A percentile compares a stretch with the other conserved stretches of the same genome.
Conservation (phyloP, 208 protist species). For the Wallacemonas sp. region DNA sequence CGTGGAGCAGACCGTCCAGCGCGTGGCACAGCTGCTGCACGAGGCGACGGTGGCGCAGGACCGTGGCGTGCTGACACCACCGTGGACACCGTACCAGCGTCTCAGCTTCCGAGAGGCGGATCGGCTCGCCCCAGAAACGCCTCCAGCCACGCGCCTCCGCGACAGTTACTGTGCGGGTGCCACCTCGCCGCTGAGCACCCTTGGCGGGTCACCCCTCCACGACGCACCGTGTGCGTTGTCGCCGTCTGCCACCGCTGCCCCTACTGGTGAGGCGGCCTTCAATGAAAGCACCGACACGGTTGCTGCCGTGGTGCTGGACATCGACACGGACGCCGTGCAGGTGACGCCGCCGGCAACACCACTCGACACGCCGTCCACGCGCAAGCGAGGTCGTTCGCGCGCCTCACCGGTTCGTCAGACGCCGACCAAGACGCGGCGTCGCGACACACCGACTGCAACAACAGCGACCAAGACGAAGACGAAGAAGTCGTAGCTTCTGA, state of each 20-base stretch:
- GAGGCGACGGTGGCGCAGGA: background rate
- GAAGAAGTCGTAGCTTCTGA: background rate
- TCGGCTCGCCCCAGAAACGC: background rate
- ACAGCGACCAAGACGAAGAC: background rate
- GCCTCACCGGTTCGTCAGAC: no score
- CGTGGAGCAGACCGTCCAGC: slow-evolving; percentile 10
- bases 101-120: no score
- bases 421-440: background rate
- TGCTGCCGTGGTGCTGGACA: no score
- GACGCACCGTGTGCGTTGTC: no score
- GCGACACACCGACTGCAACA: background rate
- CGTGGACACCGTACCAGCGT: background rate
- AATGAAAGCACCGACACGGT: background rate
- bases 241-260: no score
- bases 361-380: background rate
- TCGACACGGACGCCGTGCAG: background rate
- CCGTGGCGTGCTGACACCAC: background rate
- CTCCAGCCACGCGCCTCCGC: background rate
- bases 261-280: background rate
- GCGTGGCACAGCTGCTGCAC: slow-evolving; percentile 5
- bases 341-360: background rate
- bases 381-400: background rate
- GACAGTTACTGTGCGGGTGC: no score
- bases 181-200: no score
- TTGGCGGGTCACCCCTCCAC: no score